phyloP scores from a whole-genome alignment of 495 filamentous ascomycete species.

The Xanthoparmelia taractica region DNA sequence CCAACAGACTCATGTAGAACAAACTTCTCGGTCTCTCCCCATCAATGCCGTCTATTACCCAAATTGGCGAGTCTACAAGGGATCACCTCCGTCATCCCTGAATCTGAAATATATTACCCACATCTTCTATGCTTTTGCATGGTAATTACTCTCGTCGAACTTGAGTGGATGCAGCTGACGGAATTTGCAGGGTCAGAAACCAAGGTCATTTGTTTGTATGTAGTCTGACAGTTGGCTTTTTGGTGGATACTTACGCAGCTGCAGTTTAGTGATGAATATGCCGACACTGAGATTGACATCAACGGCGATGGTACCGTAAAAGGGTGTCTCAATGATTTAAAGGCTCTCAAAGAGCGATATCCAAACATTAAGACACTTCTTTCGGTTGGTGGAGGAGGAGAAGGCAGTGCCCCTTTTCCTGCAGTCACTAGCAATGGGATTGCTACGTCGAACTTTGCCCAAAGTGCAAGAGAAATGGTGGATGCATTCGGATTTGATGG shows the following conservation, averaged over 20 bases:
- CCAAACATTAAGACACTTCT: constrained; percentile 71
- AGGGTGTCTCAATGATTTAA: constrained; percentile 72
- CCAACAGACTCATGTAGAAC: background rate
- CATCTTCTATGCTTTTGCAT: constrained; percentile 85
- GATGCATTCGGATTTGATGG: constrained; percentile 74
- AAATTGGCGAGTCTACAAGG: constrained; percentile 71
- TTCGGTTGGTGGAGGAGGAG: constrained; percentile 78
- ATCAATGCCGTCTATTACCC: constrained; percentile 44
- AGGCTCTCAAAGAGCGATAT: constrained; percentile 64
- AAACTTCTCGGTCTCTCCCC: constrained; percentile 1
- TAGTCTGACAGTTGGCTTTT: background rate
- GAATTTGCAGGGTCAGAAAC: constrained; percentile 14
- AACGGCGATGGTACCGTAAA: constrained; percentile 51
- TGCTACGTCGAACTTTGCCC: constrained; percentile 61
- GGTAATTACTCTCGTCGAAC: constrained; percentile 36
- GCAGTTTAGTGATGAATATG: constrained; percentile 81
- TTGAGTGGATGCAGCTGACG: constrained; percentile 16
- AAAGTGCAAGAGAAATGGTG: constrained; percentile 61
- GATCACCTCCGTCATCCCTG: constrained; percentile 69
- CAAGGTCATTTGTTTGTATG: constrained; percentile 13
- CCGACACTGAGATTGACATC: constrained; percentile 70
- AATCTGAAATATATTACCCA: constrained; percentile 64
- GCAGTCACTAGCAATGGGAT: constrained; percentile 56
- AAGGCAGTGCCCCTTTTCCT: constrained; percentile 71
- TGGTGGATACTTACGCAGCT: background rate